Evolutionary conservation across 2,329 filamentous ascomycete genomes (phyloP).

Genomic region (Xylariaceae sp.): DNA sequence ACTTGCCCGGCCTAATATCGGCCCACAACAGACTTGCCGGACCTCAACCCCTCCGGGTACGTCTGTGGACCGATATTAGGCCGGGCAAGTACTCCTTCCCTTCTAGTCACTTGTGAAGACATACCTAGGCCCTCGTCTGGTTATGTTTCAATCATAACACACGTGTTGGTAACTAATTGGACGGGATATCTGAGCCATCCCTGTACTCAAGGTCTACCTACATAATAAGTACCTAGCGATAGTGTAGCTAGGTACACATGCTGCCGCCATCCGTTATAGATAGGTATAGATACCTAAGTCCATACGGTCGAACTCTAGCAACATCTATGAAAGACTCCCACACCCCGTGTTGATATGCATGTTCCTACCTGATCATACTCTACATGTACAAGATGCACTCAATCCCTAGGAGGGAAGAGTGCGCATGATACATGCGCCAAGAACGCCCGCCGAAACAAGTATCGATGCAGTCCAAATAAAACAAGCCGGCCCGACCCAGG

Average conservation of each 20-base stretch:
- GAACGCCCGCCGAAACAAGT: constrained; percentile 11
- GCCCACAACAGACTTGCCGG: no score
- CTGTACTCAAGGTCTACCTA: constrained; percentile 8
- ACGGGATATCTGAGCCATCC: not conserved
- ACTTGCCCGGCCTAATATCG: no score
- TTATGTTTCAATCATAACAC: no score
- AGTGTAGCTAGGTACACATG: constrained; percentile 1
- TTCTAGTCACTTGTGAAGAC: no score
- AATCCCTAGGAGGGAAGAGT: constrained; percentile 3
- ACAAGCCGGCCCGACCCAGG: constrained; percentile 15
- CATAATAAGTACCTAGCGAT: not conserved
- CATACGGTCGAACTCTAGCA: constrained; percentile 1
- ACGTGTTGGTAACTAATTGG: no score
- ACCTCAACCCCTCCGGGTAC: no score
- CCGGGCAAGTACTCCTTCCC: no score
- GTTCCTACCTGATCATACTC: constrained; percentile 10
- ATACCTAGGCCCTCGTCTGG: no score
- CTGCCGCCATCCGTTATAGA: constrained; percentile 1
- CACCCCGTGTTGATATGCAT: constrained; percentile 12
- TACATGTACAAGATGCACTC: constrained; percentile 12
- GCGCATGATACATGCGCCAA: constrained; percentile 14
- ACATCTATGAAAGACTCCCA: constrained; percentile 16
- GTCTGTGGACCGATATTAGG: no score
- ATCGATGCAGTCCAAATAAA: constrained; percentile 12
- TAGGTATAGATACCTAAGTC: not conserved